A percentile compares a stretch with the other conserved stretches of the same genome.
Evolutionary conservation across 192 early-diverging fungal species (phyloP).

Genomic region (Umbelopsis ramanniana): DNA sequence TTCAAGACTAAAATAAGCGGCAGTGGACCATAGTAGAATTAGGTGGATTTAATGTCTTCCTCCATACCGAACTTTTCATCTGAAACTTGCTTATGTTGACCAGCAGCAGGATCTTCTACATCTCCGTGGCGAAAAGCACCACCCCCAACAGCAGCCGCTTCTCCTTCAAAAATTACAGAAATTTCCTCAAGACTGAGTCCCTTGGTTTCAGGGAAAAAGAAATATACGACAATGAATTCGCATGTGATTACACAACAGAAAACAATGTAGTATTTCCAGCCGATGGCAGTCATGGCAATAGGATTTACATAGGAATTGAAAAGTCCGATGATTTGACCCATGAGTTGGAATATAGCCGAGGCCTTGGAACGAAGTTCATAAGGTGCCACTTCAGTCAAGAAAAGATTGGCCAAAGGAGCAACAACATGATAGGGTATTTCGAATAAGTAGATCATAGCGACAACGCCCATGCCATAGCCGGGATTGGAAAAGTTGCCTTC

Average conservation of each 20-base stretch:
- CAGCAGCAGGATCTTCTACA: neutral
- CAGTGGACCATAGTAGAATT: neutral
- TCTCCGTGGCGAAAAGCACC: neutral
- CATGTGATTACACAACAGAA: neutral
- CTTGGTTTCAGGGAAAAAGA: constrained; percentile 84
- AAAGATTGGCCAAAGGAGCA: constrained; percentile 8
- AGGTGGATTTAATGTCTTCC: neutral
- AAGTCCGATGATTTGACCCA: constrained; percentile 20
- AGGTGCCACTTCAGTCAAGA: constrained; percentile 1
- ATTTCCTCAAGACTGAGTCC: constrained; percentile 74
- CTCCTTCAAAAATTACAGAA: constrained; percentile 35
- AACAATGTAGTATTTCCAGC: constrained; percentile 29
- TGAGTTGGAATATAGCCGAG: constrained; percentile 9
- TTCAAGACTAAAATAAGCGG: neutral
- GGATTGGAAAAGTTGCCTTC: constrained; percentile 7
- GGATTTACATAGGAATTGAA: constrained; percentile 28
- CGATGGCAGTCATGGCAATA: constrained; percentile 25
- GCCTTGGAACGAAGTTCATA: constrained; percentile 27
- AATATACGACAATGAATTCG: constrained; percentile 42
- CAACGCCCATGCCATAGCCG: neutral
- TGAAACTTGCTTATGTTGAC: neutral
- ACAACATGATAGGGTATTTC: constrained; percentile 14
- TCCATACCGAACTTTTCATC: neutral
- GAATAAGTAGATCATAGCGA: constrained; percentile 28
- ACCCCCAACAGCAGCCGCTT: neutral